Evolutionary conservation across 768 basidiomycete genomes (phyloP), one percentile per base, ranked within the genome.

Genomic region (Macrolepiota dolichaula): DNA sequence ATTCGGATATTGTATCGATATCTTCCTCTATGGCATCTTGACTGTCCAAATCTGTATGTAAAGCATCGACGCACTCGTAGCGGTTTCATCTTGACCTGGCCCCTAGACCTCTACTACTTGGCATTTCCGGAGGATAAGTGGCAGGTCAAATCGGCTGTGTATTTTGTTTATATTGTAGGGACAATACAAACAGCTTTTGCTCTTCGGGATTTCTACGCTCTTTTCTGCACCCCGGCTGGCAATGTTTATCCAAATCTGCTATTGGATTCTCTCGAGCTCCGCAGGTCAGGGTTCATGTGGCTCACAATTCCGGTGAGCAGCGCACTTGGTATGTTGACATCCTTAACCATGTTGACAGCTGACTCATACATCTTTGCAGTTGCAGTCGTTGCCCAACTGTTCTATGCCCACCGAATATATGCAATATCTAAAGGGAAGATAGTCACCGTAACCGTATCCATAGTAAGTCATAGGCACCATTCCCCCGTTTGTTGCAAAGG

Each of bases 11-110:
- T 44, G 38, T 9, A 22, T 59, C 2, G 51, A 59, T 22, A n/a
- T 59, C 15, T 32, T 59, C 29, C 40, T 59, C 24, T 59, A 52
- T 29, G 58, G 58, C 1, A 35, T 59, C 15, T 19, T 59, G 19
- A 53, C 51, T 22, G 58, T 59, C 19, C 56, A 57, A 22, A 49
- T 35, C 6, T 57, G 56, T 57, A 25, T 47, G 56, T 44, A 11
- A 7, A 47, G 7, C n/a, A 22, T 22, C 12, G 10, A 42, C n/a
- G 13, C 40, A n/a, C 29, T 32, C n/a, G 6, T 42, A 47, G 24
- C 22, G n/a, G 6, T 1, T 25, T 47, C n/a, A n/a, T 25, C 1
- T 19, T 5, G 11, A 47, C 50, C 4, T 4, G 51, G 17, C 38
- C 17, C 11, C 35, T 19, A 55, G 54, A 29, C n/a, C 37, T 55